Conservation (phyloP, 208 protist species). For the Leishmania martiniquensis region DNA sequence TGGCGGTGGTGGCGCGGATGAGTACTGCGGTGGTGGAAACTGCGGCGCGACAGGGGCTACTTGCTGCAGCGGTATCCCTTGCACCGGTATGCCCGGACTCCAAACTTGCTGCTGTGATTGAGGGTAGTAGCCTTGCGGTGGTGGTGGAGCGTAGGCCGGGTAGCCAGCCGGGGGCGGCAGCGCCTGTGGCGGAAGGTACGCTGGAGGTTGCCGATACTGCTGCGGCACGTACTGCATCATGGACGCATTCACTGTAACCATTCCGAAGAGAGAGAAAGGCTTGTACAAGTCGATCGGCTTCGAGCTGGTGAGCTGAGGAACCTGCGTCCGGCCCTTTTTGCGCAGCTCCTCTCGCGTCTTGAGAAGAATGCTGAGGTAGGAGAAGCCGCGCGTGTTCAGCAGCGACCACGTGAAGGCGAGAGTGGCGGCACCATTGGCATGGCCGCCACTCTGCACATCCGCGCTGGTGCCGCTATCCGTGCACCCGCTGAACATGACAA, state of each 20-base stretch:
- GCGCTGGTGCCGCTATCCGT: slow-evolving; percentile 86
- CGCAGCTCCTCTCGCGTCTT: slow-evolving; percentile 78
- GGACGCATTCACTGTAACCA: slow-evolving; percentile 61
- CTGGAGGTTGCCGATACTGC: slow-evolving; percentile 48
- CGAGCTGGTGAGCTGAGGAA: slow-evolving; percentile 90
- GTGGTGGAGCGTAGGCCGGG: slow-evolving; percentile 21
- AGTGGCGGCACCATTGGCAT: slow-evolving; percentile 82
- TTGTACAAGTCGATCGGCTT: slow-evolving; percentile 92
- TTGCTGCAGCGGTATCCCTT: background rate
- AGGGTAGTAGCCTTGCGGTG: slow-evolving; percentile 20
- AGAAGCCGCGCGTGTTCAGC: slow-evolving; percentile 64
- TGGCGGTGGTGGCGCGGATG: slow-evolving; percentile 8
- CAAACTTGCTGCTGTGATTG: too few species aligned
- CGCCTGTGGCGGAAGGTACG: slow-evolving; percentile 30
- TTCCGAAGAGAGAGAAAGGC: slow-evolving; percentile 88
- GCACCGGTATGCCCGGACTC: background rate
- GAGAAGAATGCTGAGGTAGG: slow-evolving; percentile 83
- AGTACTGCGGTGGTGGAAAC: slow-evolving; percentile 9
- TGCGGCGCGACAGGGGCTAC: background rate
- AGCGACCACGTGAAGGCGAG: slow-evolving; percentile 81
- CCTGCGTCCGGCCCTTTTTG: slow-evolving; percentile 75
- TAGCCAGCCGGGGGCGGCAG: slow-evolving; percentile 19
- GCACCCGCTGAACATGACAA: slow-evolving; percentile 92
- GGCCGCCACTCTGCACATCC: slow-evolving; percentile 46
- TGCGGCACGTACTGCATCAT: slow-evolving; percentile 70